Percentiles rank a stretch among this genome's conserved stretches.
phyloP scores from a whole-genome alignment of 2,329 filamentous ascomycete genomes.

The Microcyclosporella mali region DNA sequence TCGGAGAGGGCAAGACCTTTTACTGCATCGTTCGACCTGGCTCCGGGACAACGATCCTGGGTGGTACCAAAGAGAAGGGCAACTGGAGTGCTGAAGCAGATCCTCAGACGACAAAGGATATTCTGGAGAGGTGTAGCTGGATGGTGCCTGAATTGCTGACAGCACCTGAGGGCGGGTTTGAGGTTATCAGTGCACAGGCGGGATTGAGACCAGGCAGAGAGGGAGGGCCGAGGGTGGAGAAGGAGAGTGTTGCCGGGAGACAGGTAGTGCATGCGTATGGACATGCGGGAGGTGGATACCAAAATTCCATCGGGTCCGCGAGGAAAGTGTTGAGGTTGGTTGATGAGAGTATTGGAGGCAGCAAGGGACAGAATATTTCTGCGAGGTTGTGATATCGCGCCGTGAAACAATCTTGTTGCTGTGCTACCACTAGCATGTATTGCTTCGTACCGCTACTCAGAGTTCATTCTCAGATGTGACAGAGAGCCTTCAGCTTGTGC shows the following conservation, averaged over 20 bases:
- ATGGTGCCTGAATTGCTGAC: conserved; percentile 34
- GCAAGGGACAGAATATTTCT: conserved; percentile 2
- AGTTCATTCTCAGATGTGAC: too few relatives aligned
- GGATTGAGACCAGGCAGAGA: conserved; percentile 41
- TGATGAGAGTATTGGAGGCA: conserved; percentile 20
- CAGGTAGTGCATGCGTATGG: conserved; percentile 44
- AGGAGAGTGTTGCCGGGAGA: conserved; percentile 31
- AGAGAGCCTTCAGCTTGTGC: too few relatives aligned
- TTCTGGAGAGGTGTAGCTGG: conserved; percentile 32
- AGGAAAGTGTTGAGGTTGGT: conserved; percentile 26
- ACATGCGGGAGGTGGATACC: conserved; percentile 42
- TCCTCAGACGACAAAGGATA: conserved; percentile 30
- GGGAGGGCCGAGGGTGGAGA: conserved; percentile 40
- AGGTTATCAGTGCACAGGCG: conserved; percentile 39
- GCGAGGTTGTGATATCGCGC: conserved; percentile 14
- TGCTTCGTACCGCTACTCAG: too few relatives aligned
- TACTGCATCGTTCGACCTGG: conserved; percentile 42
- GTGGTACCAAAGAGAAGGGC: conserved; percentile 40
- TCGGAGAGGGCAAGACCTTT: conserved; percentile 27
- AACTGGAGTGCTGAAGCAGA: conserved; percentile 33
- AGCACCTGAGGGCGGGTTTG: conserved; percentile 34
- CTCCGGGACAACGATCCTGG: conserved; percentile 38
- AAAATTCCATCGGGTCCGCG: conserved; percentile 29
- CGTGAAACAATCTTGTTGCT: too few relatives aligned
- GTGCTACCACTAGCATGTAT: too few relatives aligned